Evolutionary conservation across 179 eudicot species (phyloP), one percentile per base, ranked within the genome.

Genomic region (Beta corolliflora): DNA sequence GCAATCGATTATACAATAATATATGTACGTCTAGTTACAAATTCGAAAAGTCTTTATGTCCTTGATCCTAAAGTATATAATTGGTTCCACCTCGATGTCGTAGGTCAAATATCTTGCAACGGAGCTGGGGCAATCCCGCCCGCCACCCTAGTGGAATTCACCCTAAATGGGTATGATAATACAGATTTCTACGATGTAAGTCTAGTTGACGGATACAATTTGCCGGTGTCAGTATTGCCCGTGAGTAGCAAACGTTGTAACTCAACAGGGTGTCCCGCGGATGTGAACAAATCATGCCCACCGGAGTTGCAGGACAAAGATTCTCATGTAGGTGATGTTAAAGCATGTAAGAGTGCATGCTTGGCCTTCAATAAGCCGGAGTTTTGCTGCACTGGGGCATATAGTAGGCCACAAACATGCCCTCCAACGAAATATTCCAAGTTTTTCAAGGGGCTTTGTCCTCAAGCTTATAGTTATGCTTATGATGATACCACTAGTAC

Each of bases 271-370:
- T 91, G 91, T 12, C 79, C 81, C 0, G 79, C 29, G 0, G 74
- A 89, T 19, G 54, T 91, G n/a, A 87, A 91, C 75, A 79, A 64
- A 5, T 58, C 10, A 3, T 91, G 93, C 46, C 93, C 90, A 8
- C 15, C 25, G 0, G 87, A 88, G 45, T 19, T 90, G 68, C 77
- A 76, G 0, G 72, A 83, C 2, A 81, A 9, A 36, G 81, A 76
- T n/a, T 3, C 60, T 0, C 21, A 48, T 0, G 58, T 19, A 10
- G 89, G 87, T 2, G 58, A 16, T 0, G 82, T 81, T 2, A 76
- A 83, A 16, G 92, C 81, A 1, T 91, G 91, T 54, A 89, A 85
- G 54, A 91, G 94, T 29, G 93, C 91, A 0, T 90, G 94, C n/a
- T 36, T 81, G 25, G 89, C 84, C 1, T 89, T 85, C 53, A 68